These are phyloP conservation scores for Caulochytrium protostelioides DNA, from an alignment of 371 early-diverging fungal genomes.

Conservation along the genomic window DNA sequence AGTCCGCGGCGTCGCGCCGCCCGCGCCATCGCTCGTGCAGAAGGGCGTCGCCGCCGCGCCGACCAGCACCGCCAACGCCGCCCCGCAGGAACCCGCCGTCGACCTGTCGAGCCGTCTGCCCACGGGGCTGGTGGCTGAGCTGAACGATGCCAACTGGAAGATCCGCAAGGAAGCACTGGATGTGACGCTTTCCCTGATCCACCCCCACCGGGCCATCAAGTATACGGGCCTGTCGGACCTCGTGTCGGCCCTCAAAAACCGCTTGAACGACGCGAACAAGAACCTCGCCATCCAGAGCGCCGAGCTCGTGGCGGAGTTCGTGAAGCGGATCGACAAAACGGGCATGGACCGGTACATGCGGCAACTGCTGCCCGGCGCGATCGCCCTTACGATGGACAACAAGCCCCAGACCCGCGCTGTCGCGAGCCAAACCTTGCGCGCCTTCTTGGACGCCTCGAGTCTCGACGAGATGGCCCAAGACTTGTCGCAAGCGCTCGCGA, in stretches of 20 bases:
- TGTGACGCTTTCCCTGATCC: background rate
- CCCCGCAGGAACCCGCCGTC: too few relatives aligned
- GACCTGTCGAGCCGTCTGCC: too few relatives aligned
- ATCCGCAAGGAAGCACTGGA: constrained; percentile 82
- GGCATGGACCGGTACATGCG: constrained; percentile 54
- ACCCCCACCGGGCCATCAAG: background rate
- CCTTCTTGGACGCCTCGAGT: constrained; percentile 37
- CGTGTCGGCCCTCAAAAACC: constrained; percentile 48
- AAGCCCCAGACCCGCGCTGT: constrained; percentile 65
- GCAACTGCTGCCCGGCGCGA: constrained; percentile 36
- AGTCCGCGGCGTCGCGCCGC: too few relatives aligned
- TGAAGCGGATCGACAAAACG: too few relatives aligned
- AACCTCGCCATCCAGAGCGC: constrained; percentile 48
- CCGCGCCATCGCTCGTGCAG: too few relatives aligned
- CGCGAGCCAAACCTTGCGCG: constrained; percentile 46
- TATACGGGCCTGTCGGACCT: constrained; percentile 36
- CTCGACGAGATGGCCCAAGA: constrained; percentile 44
- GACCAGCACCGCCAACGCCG: too few relatives aligned
- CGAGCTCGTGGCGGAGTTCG: too few relatives aligned
- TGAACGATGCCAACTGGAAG: constrained; percentile 76
- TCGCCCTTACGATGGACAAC: constrained; percentile 55
- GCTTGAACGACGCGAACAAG: constrained; percentile 74
- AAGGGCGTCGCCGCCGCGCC: too few relatives aligned
- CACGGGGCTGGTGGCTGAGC: too few relatives aligned
- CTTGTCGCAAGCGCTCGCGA: constrained; percentile 38